Evolutionary conservation across 768 basidiomycete genomes (phyloP).

Genomic region (Mycena polygramma): DNA sequence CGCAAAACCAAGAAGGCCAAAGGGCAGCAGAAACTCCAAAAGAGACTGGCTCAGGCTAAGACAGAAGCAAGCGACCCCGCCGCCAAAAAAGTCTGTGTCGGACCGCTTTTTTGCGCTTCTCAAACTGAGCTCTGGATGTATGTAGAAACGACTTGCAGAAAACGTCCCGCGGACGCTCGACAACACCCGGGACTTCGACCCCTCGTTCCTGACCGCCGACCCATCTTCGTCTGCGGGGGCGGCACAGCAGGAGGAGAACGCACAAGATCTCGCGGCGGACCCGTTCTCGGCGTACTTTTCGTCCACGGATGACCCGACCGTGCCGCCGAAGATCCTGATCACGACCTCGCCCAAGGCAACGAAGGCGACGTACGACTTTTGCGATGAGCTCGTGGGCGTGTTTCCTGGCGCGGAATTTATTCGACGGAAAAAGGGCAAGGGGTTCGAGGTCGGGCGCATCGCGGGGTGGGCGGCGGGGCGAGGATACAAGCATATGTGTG

Average conservation of each 20-base stretch:
- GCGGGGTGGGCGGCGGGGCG: conserved; percentile 94
- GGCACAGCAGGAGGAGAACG: conserved; percentile 62
- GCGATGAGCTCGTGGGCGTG: conserved; percentile 89
- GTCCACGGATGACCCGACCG: conserved; percentile 71
- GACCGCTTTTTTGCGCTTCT: neutral
- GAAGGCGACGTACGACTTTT: conserved; percentile 92
- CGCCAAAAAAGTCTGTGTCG: conserved; percentile 75
- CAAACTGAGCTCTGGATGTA: neutral
- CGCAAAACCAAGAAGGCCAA: conserved; percentile 83
- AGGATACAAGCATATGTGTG: conserved; percentile 88
- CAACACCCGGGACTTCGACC: conserved; percentile 90
- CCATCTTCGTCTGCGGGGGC: conserved; percentile 54
- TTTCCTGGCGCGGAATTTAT: conserved; percentile 95
- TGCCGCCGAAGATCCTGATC: conserved; percentile 89
- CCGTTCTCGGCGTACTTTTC: conserved; percentile 85
- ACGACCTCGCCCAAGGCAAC: conserved; percentile 93
- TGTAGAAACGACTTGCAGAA: conserved; percentile 82
- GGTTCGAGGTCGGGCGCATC: conserved; percentile 91
- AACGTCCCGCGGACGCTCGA: conserved; percentile 95
- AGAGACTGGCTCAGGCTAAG: conserved; percentile 83
- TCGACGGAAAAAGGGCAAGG: conserved; percentile 87
- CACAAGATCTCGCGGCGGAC: conserved; percentile 79
- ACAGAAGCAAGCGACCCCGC: conserved; percentile 81
- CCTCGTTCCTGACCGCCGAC: conserved; percentile 72
- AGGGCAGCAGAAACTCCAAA: conserved; percentile 83